Percentiles rank a stretch among this genome's conserved stretches.
phyloP scores from a whole-genome alignment of 1,139 yeast species.

The Candida sp. region DNA sequence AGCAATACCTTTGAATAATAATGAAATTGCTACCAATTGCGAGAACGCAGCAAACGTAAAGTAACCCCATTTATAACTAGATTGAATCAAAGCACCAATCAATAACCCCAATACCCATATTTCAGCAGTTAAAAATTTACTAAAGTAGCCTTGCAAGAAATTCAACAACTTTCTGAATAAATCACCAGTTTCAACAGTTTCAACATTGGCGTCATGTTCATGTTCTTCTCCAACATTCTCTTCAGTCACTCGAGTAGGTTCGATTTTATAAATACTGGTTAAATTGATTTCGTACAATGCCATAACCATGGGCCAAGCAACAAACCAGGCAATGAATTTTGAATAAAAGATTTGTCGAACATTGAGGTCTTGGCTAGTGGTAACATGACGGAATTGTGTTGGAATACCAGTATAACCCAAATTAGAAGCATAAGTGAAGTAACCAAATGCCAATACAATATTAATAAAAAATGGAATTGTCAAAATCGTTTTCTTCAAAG shows the following conservation, averaged over 20 bases:
- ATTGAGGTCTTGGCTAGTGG: slow-evolving; percentile 30
- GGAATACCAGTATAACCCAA: slow-evolving; percentile 58
- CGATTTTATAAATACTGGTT: slow-evolving; percentile 1
- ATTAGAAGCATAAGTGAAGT: slow-evolving; percentile 65
- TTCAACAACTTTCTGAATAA: slow-evolving; percentile 20
- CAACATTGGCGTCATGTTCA: slow-evolving; percentile 8
- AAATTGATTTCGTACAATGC: slow-evolving; percentile 41
- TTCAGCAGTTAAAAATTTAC: slow-evolving; percentile 42
- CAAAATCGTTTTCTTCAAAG: slow-evolving; percentile 39
- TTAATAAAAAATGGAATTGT: slow-evolving; percentile 45
- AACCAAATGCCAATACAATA: slow-evolving; percentile 46
- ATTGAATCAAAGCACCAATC: slow-evolving; percentile 50
- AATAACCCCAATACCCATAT: slow-evolving; percentile 51
- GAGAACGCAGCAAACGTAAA: slow-evolving; percentile 39
- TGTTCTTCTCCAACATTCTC: slow-evolving; percentile 7
- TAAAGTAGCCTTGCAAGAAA: slow-evolving; percentile 21
- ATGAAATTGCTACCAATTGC: slow-evolving; percentile 32
- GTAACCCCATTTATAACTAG: slow-evolving; percentile 70
- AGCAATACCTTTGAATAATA: slow-evolving; percentile 15
- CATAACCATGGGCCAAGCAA: slow-evolving; percentile 55
- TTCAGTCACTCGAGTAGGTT: slow-evolving; percentile 3
- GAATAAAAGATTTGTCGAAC: slow-evolving; percentile 64
- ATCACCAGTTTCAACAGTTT: slow-evolving; percentile 9
- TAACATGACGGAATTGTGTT: slow-evolving; percentile 55
- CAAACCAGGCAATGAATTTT: slow-evolving; percentile 66